Conservation (phyloP, 805 yeast species). For the Sungouiozyma ichnusensis region DNA sequence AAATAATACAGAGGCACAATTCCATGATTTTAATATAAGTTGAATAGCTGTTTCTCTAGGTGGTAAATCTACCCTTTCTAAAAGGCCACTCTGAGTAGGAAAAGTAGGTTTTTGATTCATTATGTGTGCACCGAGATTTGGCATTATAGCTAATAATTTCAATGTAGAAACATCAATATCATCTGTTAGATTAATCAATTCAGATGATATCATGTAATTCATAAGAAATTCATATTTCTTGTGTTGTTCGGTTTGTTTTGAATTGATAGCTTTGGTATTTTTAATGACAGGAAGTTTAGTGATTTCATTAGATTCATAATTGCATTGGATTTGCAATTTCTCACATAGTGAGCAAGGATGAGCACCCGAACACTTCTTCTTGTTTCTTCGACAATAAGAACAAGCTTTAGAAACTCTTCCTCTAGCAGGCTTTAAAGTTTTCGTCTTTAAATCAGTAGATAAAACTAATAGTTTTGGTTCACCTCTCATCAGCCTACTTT, state of each 20-base stretch:
- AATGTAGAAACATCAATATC: background rate
- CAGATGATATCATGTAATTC: background rate
- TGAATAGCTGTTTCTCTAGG: slow-evolving; percentile 62
- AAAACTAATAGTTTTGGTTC: slow-evolving; percentile 18
- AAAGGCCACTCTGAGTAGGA: background rate
- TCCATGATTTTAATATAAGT: slow-evolving; percentile 70
- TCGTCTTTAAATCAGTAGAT: slow-evolving; percentile 17
- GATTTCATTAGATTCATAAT: background rate
- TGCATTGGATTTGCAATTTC: background rate
- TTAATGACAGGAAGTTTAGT: no score
- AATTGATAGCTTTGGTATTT: no score
- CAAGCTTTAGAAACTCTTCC: slow-evolving; percentile 67
- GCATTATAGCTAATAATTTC: no score
- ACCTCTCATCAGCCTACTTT: slow-evolving; percentile 1
- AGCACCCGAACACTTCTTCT: slow-evolving; percentile 71
- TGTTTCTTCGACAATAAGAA: slow-evolving; percentile 63
- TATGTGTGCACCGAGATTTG: no score
- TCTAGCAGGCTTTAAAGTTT: slow-evolving; percentile 32
- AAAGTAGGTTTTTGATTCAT: background rate
- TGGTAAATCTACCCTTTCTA: slow-evolving; percentile 37
- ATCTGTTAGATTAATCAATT: background rate
- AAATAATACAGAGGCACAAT: slow-evolving; percentile 74
- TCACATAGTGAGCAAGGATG: slow-evolving; percentile 61
- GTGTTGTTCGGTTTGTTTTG: no score
- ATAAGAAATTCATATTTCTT: background rate